Conservation (phyloP, 179 eudicot genomes). For the Actinidia arguta region DNA sequence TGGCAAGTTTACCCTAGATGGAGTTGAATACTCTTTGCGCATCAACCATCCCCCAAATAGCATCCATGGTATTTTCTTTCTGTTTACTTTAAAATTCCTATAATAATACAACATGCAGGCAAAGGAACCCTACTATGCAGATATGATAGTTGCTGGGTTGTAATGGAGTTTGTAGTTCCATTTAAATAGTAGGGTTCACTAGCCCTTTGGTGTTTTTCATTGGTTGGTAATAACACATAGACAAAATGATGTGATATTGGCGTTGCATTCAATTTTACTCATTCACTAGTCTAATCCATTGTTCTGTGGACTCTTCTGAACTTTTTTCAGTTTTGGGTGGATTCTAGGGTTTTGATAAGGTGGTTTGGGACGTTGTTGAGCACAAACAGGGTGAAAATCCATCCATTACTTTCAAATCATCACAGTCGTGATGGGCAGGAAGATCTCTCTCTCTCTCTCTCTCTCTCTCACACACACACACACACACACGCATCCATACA, state of each 20-base stretch:
- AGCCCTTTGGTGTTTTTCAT: no score
- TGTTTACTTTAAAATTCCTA: background rate
- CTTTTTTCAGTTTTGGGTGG: slow-evolving; percentile 61
- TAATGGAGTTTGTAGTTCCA: no score
- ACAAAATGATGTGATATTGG: no score
- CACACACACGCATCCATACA: no score
- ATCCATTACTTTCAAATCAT: slow-evolving; percentile 82
- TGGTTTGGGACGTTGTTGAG: slow-evolving; percentile 86
- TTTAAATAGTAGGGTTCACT: no score
- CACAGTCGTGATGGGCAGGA: slow-evolving; percentile 90
- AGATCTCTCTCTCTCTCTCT: slow-evolving; percentile 32
- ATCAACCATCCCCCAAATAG: slow-evolving; percentile 90
- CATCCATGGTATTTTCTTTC: slow-evolving; percentile 68
- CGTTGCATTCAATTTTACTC: no score
- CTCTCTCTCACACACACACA: background rate
- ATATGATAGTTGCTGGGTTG: no score
- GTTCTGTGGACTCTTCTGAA: background rate
- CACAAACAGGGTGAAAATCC: slow-evolving; percentile 73
- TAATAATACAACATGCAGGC: no score
- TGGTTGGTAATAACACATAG: no score
- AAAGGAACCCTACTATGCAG: no score
- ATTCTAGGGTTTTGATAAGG: slow-evolving; percentile 81
- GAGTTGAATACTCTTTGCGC: slow-evolving; percentile 65
- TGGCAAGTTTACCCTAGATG: slow-evolving; percentile 83
- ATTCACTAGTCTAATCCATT: background rate